Evolutionary conservation across 2,329 filamentous ascomycete genomes (phyloP), one percentile per base, ranked within the genome.

Genomic region (Trichoderma semiorbis): DNA sequence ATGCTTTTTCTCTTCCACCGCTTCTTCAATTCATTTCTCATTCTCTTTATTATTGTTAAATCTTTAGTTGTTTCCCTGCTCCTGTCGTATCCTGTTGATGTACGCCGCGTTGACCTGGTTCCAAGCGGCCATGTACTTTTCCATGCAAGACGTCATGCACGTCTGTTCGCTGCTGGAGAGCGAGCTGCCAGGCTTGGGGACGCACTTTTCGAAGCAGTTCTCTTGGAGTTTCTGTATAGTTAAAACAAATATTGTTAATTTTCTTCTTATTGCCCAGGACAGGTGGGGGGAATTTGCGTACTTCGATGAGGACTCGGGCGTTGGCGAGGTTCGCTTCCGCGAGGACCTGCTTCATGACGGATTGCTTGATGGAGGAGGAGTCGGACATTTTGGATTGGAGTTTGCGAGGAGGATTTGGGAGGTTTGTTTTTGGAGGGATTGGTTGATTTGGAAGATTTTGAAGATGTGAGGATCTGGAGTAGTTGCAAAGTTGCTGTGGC

Each of bases 121-220:
- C 93, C 93, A 95, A 12, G 92, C 88, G 36, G 86, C 84, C 86
- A 95, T 93, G 85, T 95, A 95, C 82, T 95, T 95, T 78, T 95
- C 92, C 89, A 94, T 93, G 85, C 93, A 95, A 73, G 87, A 85
- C 24, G 88, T 92, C 78, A 93, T 86, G 84, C 93, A 95, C 26
- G 87, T 85, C 78, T 89, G 85, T 81, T 95, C 93, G 81, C 87
- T 82, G 81, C 86, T 88, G 64, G 90, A 91, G 70, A 95, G 83
- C 69, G 88, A 89, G 64, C 85, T 81, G 72, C 91, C 90, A 69
- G 93, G 91, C 78, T 91, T 90, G 64, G 91, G 86, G 18, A 95
- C 84, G 81, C 93, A 95, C 80, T 90, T 90, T 61, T 93, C 89
- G 84, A 94, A 95, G 85, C 93, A 95, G 82, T 91, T 90, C 77